Base-by-base conservation (phyloP, 2,329 filamentous ascomycete genomes). In the Rhynchosporium agropyri region DNA sequence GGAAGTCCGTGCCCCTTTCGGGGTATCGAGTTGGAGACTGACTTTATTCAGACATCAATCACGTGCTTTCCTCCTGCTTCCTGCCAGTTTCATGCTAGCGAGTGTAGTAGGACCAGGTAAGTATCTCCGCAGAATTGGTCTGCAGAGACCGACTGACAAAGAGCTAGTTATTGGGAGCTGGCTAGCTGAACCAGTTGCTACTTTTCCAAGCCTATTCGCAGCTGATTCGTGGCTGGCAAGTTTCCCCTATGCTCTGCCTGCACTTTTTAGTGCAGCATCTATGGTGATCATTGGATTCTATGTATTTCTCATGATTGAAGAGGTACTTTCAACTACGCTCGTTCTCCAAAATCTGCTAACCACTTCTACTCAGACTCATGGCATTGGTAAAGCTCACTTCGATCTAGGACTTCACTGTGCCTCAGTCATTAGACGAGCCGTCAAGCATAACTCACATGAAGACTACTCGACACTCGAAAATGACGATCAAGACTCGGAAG, bases 61-160 rank as follows among this genome's bases (percentile, higher is more conserved):
- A 51, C 36, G 58, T 51, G 58, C 58, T 33, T 60, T 60, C 31
- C 58, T 60, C 26, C 46, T 60, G 15, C 58, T 60, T 31, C 48
- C 58, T 33, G 48, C 48, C 26, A 60, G 58, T 53, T 60, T 60
- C 40, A 60, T 51, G 46, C 28, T 60, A 43, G 58, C 58, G 15
- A 53, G 58, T 33, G 40, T 60, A 15, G 42, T 28, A 15, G 58
- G 58, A 6, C 58, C 58, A 60, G 48, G 58, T 60, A 13, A 33
- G 58, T 36, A 10, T 7, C 20, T 42, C 29, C 26, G 20, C 20
- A 20, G 20, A 20, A 20, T 20, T 20, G 20, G 20, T 1, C 20
- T 20, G 20, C 20, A 20, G 20, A 20, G 20, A 20, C 4, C 26
- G 40, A 42, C 33, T 54, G n/a, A 54, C 8, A 29, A 28, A 40